Evolutionary conservation across 768 basidiomycete species (phyloP), one percentile per base, ranked within the genome.

Genomic region (Collybia nuda): DNA sequence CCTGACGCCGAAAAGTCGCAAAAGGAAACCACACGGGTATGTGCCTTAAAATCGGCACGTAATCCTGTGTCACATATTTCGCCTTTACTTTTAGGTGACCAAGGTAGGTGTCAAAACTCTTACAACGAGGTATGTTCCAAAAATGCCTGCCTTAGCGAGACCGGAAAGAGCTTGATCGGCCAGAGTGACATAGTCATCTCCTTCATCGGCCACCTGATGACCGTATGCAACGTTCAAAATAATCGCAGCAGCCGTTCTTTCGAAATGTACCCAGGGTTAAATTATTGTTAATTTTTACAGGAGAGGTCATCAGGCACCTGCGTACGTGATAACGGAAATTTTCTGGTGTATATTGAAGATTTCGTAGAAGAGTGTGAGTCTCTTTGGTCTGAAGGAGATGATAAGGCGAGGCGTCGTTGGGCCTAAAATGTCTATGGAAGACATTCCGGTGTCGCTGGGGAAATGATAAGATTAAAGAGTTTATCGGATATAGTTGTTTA

Each of bases 81-180:
- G 7, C 11, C 6, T 26, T 26, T 2, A 12, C 3, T 8, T 21
- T 23, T 44, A n/a, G 26, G 24, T 28, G 26, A 32, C 28, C 12
- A 3, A 12, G 12, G 8, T 24, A 11, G 37, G 38, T 14, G 29
- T 23, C 32, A 45, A 19, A 60, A 64, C 63, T 48, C 63, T 11
- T 32, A 76, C 62, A 40, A 78, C 77, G 12, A 77, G 60, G 50
- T 69, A 78, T 2, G 69, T 67, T 6, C 77, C 77, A 56, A 72
- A 75, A 44, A 73, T 66, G 3, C 72, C 73, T 8, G 72, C 74
- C 29, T 62, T 55, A 23, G 66, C 64, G 17, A 75, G 62, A 24
- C 61, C 62, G 5, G 65, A 59, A 19, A 76, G 48, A 3, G 75
- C 73, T 39, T 66, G 55, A 47, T 76, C 71, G 15, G 73, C 73